Conservation (phyloP, 2,329 filamentous ascomycete genomes). For the Ceratocystis harringtonii region DNA sequence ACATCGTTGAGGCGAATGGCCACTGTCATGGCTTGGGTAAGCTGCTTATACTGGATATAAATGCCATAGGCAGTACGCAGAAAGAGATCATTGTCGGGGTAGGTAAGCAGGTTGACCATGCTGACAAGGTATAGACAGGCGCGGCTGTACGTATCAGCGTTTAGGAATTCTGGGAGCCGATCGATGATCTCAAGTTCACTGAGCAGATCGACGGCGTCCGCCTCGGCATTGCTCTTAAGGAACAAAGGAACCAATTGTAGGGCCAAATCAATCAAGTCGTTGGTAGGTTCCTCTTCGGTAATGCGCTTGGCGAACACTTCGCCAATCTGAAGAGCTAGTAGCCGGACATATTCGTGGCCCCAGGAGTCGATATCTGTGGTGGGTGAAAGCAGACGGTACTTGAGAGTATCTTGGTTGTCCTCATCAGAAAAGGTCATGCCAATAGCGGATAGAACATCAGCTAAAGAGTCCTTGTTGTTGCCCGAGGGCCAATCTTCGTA, state of each 20-base stretch:
- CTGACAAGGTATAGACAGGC: constrained; percentile 97
- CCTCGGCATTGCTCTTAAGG: constrained; percentile 92
- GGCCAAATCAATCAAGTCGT: constrained; percentile 75
- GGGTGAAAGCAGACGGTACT: constrained; percentile 80
- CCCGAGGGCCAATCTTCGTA: constrained; percentile 81
- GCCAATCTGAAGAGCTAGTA: constrained; percentile 88
- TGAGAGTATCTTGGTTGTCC: constrained; percentile 86
- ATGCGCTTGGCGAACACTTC: constrained; percentile 83
- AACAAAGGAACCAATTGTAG: constrained; percentile 82
- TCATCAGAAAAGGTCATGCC: constrained; percentile 99
- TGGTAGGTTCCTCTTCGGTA: constrained; percentile 66
- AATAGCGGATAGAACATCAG: constrained; percentile 90
- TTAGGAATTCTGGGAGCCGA: constrained; percentile 71
- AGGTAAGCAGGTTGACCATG: constrained; percentile 95
- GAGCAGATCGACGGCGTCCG: constrained; percentile 91
- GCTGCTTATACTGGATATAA: constrained; percentile 84
- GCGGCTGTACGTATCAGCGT: constrained; percentile 82
- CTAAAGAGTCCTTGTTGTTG: constrained; percentile 75
- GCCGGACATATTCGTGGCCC: constrained; percentile 96
- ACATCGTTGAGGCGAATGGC: constrained; percentile 86
- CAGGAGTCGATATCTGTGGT: constrained; percentile 88
- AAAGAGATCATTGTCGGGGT: constrained; percentile 93
- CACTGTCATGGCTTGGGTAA: constrained; percentile 82
- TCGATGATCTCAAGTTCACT: constrained; percentile 97
- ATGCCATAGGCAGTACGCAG: constrained; percentile 84